Conservation (phyloP, 2,329 filamentous ascomycete species). For the Aspergillus sp. region DNA sequence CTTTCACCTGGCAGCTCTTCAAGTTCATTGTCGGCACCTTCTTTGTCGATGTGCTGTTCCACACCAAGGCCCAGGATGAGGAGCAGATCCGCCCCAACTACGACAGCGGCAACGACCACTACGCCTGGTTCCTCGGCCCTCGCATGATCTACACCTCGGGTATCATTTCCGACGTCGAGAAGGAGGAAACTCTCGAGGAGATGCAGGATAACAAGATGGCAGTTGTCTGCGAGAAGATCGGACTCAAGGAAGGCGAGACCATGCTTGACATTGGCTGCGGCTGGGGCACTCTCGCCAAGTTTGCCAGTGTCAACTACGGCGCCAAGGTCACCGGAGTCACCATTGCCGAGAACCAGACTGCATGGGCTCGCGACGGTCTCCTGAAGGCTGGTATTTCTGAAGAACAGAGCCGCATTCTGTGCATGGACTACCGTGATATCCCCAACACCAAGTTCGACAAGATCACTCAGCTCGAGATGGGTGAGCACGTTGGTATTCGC, state of each 20-base stretch:
- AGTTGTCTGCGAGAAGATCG: constrained; percentile 94
- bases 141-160: constrained; percentile 99
- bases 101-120: constrained; percentile 97
- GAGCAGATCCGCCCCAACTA: constrained; percentile 98
- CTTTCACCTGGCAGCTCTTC: constrained; percentile 81
- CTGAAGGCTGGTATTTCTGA: constrained; percentile 79
- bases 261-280: constrained; percentile 96
- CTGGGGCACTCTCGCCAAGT: constrained; percentile 94
- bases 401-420: constrained; percentile 86
- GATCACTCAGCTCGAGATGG: constrained; percentile 98
- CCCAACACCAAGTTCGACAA: constrained; percentile 83
- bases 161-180: constrained; percentile 81
- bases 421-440: constrained; percentile 97
- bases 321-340: constrained; percentile 85
- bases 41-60: constrained; percentile 87
- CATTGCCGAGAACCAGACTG: constrained; percentile 92
- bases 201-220: constrained; percentile 97
- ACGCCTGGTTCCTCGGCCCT: constrained; percentile 95
- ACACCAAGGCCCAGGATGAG: constrained; percentile 91
- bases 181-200: constrained; percentile 88
- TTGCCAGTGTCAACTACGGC: constrained; percentile 88
- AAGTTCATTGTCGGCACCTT: constrained; percentile 85
- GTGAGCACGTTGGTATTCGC: constrained; percentile 94
- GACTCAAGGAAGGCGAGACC: constrained; percentile 73
- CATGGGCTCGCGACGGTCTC: constrained; percentile 90